Evolutionary conservation across 1,284 basidiomycete genomes (phyloP).

Genomic region (Ustilago curta): DNA sequence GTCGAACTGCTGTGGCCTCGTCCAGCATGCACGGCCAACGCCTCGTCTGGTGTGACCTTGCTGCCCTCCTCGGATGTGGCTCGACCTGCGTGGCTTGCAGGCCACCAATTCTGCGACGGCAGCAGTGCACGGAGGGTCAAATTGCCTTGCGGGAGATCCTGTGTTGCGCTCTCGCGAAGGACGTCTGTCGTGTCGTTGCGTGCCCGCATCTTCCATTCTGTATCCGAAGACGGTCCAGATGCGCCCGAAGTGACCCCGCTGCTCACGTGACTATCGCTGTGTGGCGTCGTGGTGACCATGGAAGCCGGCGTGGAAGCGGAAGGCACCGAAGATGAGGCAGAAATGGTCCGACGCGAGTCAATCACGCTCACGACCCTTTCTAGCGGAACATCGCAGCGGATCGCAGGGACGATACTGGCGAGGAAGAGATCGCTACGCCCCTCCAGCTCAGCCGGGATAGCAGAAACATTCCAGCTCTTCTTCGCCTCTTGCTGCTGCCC

Average conservation of each 20-base stretch:
- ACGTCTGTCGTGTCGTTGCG: background rate
- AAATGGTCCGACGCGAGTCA: conserved; percentile 20
- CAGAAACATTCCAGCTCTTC: background rate
- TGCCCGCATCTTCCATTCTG: conserved; percentile 1
- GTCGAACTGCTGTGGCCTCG: conserved; percentile 22
- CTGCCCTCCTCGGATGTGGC: conserved; percentile 21
- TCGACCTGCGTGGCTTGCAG: background rate
- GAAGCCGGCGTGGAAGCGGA: conserved; percentile 22
- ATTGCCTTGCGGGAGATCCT: no score
- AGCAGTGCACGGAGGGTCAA: conserved; percentile 11
- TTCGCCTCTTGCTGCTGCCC: background rate
- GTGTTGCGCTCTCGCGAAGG: no score
- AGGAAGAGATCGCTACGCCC: conserved; percentile 21
- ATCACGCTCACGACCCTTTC: conserved; percentile 21
- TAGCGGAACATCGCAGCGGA: conserved; percentile 35
- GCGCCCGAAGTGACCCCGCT: conserved; percentile 18
- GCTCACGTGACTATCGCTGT: background rate
- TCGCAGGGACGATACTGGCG: conserved; percentile 12
- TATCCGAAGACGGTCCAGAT: conserved; percentile 13
- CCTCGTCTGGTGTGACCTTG: conserved; percentile 22
- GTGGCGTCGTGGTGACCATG: conserved; percentile 1
- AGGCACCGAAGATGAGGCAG: conserved; percentile 20
- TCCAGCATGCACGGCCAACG: background rate
- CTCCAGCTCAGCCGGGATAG: conserved; percentile 21
- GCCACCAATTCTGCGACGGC: conserved; percentile 14